These are phyloP conservation scores for Magnolia sinica DNA, from an alignment of 164 flowering plant genomes.

Conservation along the genomic window DNA sequence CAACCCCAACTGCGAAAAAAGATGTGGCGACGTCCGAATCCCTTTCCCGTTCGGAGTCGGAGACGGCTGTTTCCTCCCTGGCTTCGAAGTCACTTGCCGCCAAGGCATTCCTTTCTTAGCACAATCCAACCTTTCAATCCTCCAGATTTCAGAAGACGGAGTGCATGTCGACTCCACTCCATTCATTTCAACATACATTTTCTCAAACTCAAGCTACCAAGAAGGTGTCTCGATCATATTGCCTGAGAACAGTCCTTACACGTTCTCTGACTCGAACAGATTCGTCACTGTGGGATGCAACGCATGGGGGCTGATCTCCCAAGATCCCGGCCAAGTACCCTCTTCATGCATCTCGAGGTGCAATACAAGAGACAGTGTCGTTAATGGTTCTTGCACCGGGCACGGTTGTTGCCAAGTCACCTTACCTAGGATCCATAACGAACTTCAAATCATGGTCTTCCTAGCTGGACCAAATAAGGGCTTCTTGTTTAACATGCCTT, in stretches of 20 bases:
- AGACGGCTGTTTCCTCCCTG: neutral
- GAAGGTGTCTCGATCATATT: neutral
- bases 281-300: neutral
- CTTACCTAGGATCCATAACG: neutral
- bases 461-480: too few species aligned
- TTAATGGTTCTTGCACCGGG: slow-evolving; percentile 3
- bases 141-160: neutral
- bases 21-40: too few species aligned
- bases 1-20: neutral
- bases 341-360: neutral
- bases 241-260: slow-evolving; percentile 2
- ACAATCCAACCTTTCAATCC: neutral
- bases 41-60: too few species aligned
- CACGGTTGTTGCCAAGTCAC: slow-evolving; percentile 10
- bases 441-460: too few species aligned
- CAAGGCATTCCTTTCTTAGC: neutral
- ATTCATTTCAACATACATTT: neutral
- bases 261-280: neutral
- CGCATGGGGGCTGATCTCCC: neutral
- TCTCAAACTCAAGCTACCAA: too few species aligned
- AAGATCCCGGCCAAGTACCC: too few species aligned
- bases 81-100: slow-evolving; percentile 6
- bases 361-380: neutral
- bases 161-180: neutral
- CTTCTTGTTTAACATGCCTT: neutral